Conservation (phyloP, 805 yeast genomes). For the Candida alai region DNA sequence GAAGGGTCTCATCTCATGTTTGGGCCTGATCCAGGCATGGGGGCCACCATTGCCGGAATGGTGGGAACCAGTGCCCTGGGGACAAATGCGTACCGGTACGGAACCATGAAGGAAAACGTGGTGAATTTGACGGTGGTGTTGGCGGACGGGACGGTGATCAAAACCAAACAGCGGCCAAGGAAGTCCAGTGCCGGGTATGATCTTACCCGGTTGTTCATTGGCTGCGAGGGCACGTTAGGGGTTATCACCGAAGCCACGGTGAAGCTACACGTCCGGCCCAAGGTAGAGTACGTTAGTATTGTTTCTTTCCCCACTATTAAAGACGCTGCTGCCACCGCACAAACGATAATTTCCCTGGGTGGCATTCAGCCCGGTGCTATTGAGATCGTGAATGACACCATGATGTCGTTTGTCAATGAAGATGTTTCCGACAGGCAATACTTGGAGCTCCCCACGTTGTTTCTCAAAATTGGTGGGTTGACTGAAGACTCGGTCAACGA, state of each 20-base stretch:
- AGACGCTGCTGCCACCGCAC: slow-evolving; percentile 32
- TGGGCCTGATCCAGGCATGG: slow-evolving; percentile 79
- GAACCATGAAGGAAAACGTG: slow-evolving; percentile 78
- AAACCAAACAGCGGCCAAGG: slow-evolving; percentile 70
- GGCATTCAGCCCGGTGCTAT: slow-evolving; percentile 72
- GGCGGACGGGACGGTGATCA: slow-evolving; percentile 76
- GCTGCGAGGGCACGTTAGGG: slow-evolving; percentile 79
- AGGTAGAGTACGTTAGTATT: slow-evolving; percentile 28
- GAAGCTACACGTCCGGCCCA: slow-evolving; percentile 62
- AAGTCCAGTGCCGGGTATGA: slow-evolving; percentile 80
- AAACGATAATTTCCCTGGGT: slow-evolving; percentile 20
- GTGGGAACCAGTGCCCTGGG: slow-evolving; percentile 78
- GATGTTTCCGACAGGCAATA: slow-evolving; percentile 52
- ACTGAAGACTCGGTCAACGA: slow-evolving; percentile 18
- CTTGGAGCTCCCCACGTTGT: slow-evolving; percentile 58
- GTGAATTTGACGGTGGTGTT: slow-evolving; percentile 67
- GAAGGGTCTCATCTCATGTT: slow-evolving; percentile 49
- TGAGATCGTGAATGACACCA: slow-evolving; percentile 68
- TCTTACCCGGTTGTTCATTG: slow-evolving; percentile 68
- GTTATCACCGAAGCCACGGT: slow-evolving; percentile 75
- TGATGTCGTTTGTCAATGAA: slow-evolving; percentile 64
- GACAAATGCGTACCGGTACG: slow-evolving; percentile 73
- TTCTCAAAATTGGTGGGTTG: slow-evolving; percentile 54
- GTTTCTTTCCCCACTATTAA: slow-evolving; percentile 27
- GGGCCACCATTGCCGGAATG: slow-evolving; percentile 78